These are phyloP conservation scores for Aphanomyces euteiches DNA, from an alignment of 352 stramenopile genomes.

Conservation along the genomic window DNA sequence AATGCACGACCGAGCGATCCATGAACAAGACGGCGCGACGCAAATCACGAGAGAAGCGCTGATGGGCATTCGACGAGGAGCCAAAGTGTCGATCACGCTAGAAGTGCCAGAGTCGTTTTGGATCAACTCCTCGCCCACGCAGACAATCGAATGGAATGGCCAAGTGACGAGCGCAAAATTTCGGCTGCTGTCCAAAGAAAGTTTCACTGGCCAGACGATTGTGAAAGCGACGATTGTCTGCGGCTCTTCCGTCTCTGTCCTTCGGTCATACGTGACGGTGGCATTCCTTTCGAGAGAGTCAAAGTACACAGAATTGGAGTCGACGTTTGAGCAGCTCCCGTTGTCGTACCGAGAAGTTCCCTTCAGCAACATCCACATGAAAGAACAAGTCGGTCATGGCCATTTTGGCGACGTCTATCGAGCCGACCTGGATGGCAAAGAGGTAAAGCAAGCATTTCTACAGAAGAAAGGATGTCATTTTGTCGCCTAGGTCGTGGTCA, in stretches of 20 bases:
- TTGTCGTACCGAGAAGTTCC: no score
- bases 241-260: constrained; percentile 54
- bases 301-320: no score
- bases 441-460: no score
- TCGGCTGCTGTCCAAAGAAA: constrained; percentile 48
- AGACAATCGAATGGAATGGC: constrained; percentile 60
- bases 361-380: no score
- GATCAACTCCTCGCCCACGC: constrained; percentile 51
- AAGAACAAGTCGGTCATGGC: no score
- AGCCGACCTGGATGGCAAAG: no score
- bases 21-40: constrained; percentile 37
- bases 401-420: no score
- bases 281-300: no score
- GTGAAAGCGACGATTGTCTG: constrained; percentile 56
- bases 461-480: no score
- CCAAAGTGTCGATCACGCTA: constrained; percentile 54
- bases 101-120: constrained; percentile 42
- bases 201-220: constrained; percentile 36
- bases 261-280: constrained; percentile 53
- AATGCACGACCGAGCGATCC: constrained; percentile 54
- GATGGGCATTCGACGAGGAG: constrained; percentile 58
- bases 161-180: constrained; percentile 58
- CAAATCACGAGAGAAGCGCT: constrained; percentile 54
- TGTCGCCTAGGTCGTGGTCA: no score
- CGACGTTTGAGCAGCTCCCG: no score